Evolutionary conservation across 2,329 filamentous ascomycete genomes (phyloP).

Genomic region (Monilinia aucupariae): DNA sequence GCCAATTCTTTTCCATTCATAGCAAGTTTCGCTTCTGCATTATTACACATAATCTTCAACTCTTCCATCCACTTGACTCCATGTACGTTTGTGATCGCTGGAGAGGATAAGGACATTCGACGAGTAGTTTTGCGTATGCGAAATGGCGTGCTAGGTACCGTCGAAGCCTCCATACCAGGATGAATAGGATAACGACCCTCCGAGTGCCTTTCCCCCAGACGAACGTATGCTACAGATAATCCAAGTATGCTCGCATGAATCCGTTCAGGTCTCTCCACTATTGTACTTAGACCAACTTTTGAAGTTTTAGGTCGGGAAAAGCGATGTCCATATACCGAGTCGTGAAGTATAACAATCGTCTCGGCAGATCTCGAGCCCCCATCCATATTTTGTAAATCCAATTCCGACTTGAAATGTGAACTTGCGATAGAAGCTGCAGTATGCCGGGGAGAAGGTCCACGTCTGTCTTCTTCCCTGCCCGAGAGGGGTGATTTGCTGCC

Average conservation of each 20-base stretch:
- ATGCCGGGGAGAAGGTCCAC: constrained; percentile 36
- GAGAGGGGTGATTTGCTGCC: constrained; percentile 39
- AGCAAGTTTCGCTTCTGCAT: constrained; percentile 72
- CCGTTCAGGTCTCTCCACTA: constrained; percentile 90
- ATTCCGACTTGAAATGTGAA: constrained; percentile 33
- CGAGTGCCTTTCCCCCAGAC: constrained; percentile 74
- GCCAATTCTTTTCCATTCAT: constrained; percentile 71
- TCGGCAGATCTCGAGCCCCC: constrained; percentile 41
- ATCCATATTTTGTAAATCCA: constrained; percentile 30
- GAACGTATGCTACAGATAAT: constrained; percentile 80
- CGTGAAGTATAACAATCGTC: constrained; percentile 81
- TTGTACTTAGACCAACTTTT: constrained; percentile 64
- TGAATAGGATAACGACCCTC: constrained; percentile 64
- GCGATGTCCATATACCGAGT: constrained; percentile 90
- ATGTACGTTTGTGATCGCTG: constrained; percentile 84
- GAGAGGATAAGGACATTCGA: constrained; percentile 63
- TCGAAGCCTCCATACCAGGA: constrained; percentile 50
- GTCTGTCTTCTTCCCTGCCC: constrained; percentile 33
- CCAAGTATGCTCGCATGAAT: constrained; percentile 80
- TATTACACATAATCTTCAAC: constrained; percentile 75
- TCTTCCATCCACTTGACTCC: constrained; percentile 92
- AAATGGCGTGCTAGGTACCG: constrained; percentile 64
- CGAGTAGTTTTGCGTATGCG: constrained; percentile 77
- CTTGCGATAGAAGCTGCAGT: constrained; percentile 45
- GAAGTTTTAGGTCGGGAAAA: constrained; percentile 78